Evolutionary conservation across 208 protist genomes (phyloP), one percentile per base, ranked within the genome.

Genomic region (Tetramitus jugosus): DNA sequence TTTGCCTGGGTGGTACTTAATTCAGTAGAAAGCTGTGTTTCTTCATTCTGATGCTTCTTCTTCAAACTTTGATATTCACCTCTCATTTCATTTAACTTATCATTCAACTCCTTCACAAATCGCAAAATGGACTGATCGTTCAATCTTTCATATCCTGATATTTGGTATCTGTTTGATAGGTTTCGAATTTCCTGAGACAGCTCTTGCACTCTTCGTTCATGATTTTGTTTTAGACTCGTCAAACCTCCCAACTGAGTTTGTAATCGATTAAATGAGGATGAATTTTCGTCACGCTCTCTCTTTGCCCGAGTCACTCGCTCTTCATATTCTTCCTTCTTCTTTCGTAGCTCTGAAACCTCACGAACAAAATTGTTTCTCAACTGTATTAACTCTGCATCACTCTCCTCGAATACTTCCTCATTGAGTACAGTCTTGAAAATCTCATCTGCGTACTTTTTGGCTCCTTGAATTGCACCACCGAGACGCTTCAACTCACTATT

Each of bases 321-420:
- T 62, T 53, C 39, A 29, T 45, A 39, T 56, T 56, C 7, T 13
- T 4, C 14, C 2, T 74, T 74, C 0, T 43, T 3, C 17, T 1
- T 35, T 35, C 29, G n/a, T 29, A 74, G 26, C 8, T 53, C 42
- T 39, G 33, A 3, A 23, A 10, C 23, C 23, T 74, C 42, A 39
- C 53, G 31, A 8, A 13, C 23, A 43, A 74, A 74, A 37, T 74
- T 37, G 33, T 74, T 31, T 53, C 53, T 43, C 33, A 53, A 53
- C 17, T 49, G 2, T 45, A 29, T 39, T 13, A 74, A 17, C 17
- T 74, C 67, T 39, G 35, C 26, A 37, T 74, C 67, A 33, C 10
- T 53, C 7, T 74, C 67, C 17, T 35, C 37, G n/a, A 74, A 74
- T 53, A 53, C 67, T 53, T 74, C 42, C 37, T 74, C n/a, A 3